phyloP scores from a whole-genome alignment of 805 yeast genomes.

The Hanseniaspora vineae region DNA sequence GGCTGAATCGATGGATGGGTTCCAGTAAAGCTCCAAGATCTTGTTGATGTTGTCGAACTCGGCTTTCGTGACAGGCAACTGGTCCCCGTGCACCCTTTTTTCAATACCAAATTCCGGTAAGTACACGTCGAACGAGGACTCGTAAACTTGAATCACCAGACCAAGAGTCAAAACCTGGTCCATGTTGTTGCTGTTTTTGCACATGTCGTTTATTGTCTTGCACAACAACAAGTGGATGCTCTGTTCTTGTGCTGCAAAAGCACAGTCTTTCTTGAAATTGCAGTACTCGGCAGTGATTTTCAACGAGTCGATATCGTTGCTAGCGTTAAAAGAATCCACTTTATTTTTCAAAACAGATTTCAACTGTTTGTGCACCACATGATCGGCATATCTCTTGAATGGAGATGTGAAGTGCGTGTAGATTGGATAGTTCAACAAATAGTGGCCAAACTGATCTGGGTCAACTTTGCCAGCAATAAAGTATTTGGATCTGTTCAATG shows the following conservation, averaged over 20 bases:
- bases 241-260: constrained; percentile 86
- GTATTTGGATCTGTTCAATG: constrained; percentile 77
- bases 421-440: constrained; percentile 66
- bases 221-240: constrained; percentile 77
- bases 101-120: constrained; percentile 91
- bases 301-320: constrained; percentile 51
- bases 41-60: constrained; percentile 67
- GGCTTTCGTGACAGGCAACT: constrained; percentile 81
- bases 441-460: constrained; percentile 65
- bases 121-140: constrained; percentile 87
- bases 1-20: constrained; percentile 82
- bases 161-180: constrained; percentile 82
- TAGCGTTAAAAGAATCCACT: constrained; percentile 27
- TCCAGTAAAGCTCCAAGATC: constrained; percentile 80
- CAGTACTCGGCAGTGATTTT: constrained; percentile 84
- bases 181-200: constrained; percentile 44
- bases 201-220: constrained; percentile 68
- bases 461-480: constrained; percentile 81
- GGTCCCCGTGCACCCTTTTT: constrained; percentile 95
- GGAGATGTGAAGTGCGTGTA: constrained; percentile 95
- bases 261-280: constrained; percentile 90
- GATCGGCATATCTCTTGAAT: constrained; percentile 80
- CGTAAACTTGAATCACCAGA: constrained; percentile 82
- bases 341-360: constrained; percentile 41
- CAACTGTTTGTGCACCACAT: constrained; percentile 85